phyloP scores from a whole-genome alignment of 2,329 filamentous ascomycete genomes.

The Hymenoscyphus linearis region DNA sequence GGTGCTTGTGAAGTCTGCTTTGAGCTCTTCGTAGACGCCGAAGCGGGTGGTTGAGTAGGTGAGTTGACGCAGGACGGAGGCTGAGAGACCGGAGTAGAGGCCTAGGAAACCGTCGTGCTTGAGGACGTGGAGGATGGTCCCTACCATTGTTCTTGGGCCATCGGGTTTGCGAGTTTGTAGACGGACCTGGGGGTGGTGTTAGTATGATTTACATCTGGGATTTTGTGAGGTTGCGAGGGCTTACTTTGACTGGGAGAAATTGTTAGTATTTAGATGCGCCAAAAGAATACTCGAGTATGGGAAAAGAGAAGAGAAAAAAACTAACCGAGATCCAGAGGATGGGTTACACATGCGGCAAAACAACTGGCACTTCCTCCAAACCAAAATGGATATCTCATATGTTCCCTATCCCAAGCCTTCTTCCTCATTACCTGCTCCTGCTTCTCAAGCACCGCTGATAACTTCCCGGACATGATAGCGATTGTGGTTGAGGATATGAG shows the following conservation, averaged over 20 bases:
- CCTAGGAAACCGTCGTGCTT: slow-evolving; percentile 70
- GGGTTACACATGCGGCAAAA: slow-evolving; percentile 85
- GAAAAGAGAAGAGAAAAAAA: slow-evolving; percentile 17
- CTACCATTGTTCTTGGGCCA: slow-evolving; percentile 73
- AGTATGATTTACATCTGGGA: slow-evolving; percentile 2
- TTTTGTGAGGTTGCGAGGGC: slow-evolving; percentile 1
- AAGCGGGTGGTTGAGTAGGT: slow-evolving; percentile 97
- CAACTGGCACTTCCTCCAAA: slow-evolving; percentile 94
- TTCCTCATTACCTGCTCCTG: slow-evolving; percentile 18
- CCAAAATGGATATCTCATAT: slow-evolving; percentile 72
- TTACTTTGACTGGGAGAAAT: slow-evolving; percentile 27
- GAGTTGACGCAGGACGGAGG: slow-evolving; percentile 85
- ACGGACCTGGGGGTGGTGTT: slow-evolving; percentile 57
- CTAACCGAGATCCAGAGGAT: slow-evolving; percentile 87
- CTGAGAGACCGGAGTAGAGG: slow-evolving; percentile 87
- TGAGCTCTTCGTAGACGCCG: slow-evolving; percentile 92
- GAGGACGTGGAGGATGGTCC: slow-evolving; percentile 79
- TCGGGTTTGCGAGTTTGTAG: slow-evolving; percentile 77
- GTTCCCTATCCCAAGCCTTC: slow-evolving; percentile 24
- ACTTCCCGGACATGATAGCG: slow-evolving; percentile 22
- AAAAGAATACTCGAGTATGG: slow-evolving; percentile 7
- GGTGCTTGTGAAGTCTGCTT: slow-evolving; percentile 57
- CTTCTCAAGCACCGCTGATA: slow-evolving; percentile 13
- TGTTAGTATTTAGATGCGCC: slow-evolving; percentile 12
- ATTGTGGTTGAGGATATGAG: slow-evolving; percentile 13